Evolutionary conservation across 345 rosid genomes (phyloP).

Genomic region (Nephelium lappaceum): DNA sequence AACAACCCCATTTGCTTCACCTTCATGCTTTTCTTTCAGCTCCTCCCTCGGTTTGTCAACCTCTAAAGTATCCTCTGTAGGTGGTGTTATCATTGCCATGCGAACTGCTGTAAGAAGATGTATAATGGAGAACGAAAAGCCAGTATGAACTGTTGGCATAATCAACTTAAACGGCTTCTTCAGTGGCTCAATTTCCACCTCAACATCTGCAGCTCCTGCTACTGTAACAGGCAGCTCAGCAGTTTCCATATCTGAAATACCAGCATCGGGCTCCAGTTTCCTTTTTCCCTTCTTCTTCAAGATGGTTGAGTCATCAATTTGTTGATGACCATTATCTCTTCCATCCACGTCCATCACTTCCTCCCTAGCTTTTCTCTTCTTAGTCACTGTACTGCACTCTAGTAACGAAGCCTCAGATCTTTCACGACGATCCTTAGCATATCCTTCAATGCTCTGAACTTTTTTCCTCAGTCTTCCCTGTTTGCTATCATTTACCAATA

Average conservation of each 20-base stretch:
- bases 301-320: conserved; percentile 46
- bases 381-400: conserved; percentile 55
- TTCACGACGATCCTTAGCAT: conserved; percentile 48
- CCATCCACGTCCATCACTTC: conserved; percentile 45
- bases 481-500: conserved; percentile 42
- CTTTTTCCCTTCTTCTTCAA: conserved; percentile 71
- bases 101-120: conserved; percentile 99
- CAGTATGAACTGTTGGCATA: conserved; percentile 90
- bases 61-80: conserved; percentile 66
- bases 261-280: conserved; percentile 60
- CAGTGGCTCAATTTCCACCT: conserved; percentile 69
- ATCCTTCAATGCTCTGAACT: conserved; percentile 46
- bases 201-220: conserved; percentile 51
- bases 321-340: conserved; percentile 49
- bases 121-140: conserved; percentile 91
- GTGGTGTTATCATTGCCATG: conserved; percentile 70
- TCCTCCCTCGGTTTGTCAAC: conserved; percentile 51
- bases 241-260: conserved; percentile 52
- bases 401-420: conserved; percentile 52
- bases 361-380: conserved; percentile 72
- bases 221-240: conserved; percentile 53
- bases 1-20: conserved; percentile 45
- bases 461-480: conserved; percentile 50
- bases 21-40: conserved; percentile 50
- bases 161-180: conserved; percentile 87